Evolutionary conservation across 2,329 filamentous ascomycete genomes (phyloP).

Genomic region (Lizonia empirigonia): DNA sequence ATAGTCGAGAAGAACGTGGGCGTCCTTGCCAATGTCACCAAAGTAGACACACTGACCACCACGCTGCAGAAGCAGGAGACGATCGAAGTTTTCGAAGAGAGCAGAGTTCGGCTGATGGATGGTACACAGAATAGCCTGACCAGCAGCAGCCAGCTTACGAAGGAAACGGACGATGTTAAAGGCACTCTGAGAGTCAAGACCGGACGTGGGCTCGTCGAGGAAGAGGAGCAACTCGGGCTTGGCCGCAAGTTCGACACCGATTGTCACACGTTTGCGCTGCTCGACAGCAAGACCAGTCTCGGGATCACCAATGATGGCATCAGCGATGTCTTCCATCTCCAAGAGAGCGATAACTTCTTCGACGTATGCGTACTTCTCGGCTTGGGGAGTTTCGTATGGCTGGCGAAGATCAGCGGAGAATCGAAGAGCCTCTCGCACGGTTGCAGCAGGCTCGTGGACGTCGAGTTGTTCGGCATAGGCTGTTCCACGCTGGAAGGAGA

Average conservation of each 20-base stretch:
- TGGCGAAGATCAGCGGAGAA: conserved; percentile 70
- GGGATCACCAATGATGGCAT: conserved; percentile 67
- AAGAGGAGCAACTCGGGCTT: conserved; percentile 77
- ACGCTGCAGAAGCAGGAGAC: conserved; percentile 75
- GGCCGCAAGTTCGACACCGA: conserved; percentile 64
- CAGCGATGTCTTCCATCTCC: conserved; percentile 69
- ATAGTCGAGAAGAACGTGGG: conserved; percentile 68
- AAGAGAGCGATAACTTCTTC: conserved; percentile 69
- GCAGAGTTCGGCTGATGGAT: conserved; percentile 90
- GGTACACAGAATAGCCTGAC: conserved; percentile 87
- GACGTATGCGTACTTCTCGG: conserved; percentile 69
- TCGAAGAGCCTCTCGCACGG: conserved; percentile 69
- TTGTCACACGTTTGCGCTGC: conserved; percentile 68
- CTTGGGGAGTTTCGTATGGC: conserved; percentile 61
- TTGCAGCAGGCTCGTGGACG: conserved; percentile 65
- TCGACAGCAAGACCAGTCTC: conserved; percentile 68
- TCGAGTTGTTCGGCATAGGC: conserved; percentile 71
- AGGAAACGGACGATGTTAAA: conserved; percentile 80
- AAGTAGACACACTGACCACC: conserved; percentile 87
- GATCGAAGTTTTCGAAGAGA: conserved; percentile 86
- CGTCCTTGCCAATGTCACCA: conserved; percentile 80
- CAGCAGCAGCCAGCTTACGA: conserved; percentile 76
- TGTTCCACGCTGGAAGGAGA: conserved; percentile 67
- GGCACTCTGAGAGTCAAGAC: conserved; percentile 73
- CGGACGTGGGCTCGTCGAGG: conserved; percentile 78